Percentiles rank a stretch among this genome's conserved stretches.
These are phyloP conservation scores for Rhizophagus sp. DNA, from an alignment of 192 early-diverging fungal genomes.

Conservation along the genomic window DNA sequence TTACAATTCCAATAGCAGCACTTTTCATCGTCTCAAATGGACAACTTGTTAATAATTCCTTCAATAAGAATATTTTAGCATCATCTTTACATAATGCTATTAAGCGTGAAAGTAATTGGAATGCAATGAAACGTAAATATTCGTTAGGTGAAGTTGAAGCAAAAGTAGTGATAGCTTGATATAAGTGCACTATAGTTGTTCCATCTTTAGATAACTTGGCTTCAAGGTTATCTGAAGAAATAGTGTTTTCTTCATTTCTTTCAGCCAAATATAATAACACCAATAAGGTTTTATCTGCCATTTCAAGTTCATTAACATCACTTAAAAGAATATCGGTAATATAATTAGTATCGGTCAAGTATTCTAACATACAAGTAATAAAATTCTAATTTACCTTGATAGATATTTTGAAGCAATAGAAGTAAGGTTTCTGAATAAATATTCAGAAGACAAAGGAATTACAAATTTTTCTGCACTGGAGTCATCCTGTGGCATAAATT, in stretches of 20 bases:
- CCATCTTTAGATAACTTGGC: not conserved
- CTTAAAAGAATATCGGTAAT: not conserved
- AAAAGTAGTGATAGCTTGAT: conserved; percentile 41
- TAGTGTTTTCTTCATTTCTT: conserved; percentile 19
- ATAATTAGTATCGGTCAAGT: not conserved
- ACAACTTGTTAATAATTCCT: conserved; percentile 42
- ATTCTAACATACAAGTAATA: not conserved
- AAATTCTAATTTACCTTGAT: not conserved
- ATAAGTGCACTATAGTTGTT: not conserved
- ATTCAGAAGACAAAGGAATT: not conserved
- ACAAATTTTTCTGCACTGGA: not conserved
- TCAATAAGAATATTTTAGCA: conserved; percentile 41
- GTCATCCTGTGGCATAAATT: not conserved
- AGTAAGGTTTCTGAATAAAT: not conserved
- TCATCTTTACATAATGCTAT: conserved; percentile 43
- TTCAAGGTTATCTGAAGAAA: not conserved
- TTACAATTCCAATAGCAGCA: conserved; percentile 48
- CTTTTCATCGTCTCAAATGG: conserved; percentile 51
- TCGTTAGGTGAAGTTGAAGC: conserved; percentile 43
- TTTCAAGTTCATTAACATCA: not conserved
- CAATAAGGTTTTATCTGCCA: conserved; percentile 3
- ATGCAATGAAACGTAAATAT: conserved; percentile 43
- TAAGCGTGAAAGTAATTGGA: conserved; percentile 38
- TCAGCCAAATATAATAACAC: conserved; percentile 20
- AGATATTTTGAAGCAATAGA: not conserved